phyloP scores from a whole-genome alignment of 2,329 filamentous ascomycete genomes.

The Hawksworthiomyces lignivorus region DNA sequence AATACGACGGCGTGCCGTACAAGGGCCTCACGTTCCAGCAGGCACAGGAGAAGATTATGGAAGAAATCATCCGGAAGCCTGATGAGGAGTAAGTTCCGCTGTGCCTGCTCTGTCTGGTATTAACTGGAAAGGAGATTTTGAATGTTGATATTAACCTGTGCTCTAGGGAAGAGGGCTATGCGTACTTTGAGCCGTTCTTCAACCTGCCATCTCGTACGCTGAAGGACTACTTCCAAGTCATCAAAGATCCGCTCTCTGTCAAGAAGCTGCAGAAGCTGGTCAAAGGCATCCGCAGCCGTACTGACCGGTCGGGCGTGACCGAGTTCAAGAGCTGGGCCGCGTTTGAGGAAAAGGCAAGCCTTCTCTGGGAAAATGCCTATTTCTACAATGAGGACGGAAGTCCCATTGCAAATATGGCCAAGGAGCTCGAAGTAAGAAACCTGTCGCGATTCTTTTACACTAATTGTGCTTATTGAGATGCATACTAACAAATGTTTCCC shows the following conservation, averaged over 20 bases:
- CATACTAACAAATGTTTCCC: no score
- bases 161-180: slow-evolving; percentile 53
- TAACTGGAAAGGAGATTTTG: no score
- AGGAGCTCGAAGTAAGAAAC: slow-evolving; percentile 63
- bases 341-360: slow-evolving; percentile 70
- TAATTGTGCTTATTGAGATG: no score
- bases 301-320: slow-evolving; percentile 52
- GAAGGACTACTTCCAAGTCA: slow-evolving; percentile 81
- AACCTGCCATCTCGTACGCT: slow-evolving; percentile 67
- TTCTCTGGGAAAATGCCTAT: slow-evolving; percentile 82
- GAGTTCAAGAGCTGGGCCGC: slow-evolving; percentile 77
- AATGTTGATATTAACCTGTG: no score
- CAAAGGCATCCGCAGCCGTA: slow-evolving; percentile 62
- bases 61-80: slow-evolving; percentile 62
- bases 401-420: slow-evolving; percentile 69
- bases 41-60: slow-evolving; percentile 78
- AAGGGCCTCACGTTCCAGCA: slow-evolving; percentile 71
- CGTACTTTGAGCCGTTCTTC: slow-evolving; percentile 65
- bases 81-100: slow-evolving; percentile 51
- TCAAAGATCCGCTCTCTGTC: slow-evolving; percentile 72
- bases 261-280: slow-evolving; percentile 70
- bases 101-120: no score
- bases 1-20: slow-evolving; percentile 53
- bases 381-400: slow-evolving; percentile 91
- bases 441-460: no score